A percentile compares a stretch with the other conserved stretches of the same genome.
Conservation (phyloP, 1,284 basidiomycete species). For the Ganoderma lingzhi region DNA sequence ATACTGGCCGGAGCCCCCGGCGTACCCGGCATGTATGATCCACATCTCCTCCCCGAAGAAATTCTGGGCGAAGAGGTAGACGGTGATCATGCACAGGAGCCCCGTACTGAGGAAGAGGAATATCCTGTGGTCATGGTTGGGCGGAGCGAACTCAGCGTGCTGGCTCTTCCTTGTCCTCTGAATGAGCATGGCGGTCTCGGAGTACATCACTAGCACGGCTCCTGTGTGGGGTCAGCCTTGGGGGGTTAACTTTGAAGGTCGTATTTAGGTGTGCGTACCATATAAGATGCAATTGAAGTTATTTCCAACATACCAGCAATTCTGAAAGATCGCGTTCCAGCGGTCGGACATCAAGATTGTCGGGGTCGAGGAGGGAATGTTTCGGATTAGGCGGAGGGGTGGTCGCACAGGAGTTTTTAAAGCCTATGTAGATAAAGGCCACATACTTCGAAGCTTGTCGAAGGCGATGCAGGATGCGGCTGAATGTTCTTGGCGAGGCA, state of each 20-base stretch:
- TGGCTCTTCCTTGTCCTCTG: not conserved
- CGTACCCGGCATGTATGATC: constrained; percentile 29
- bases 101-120: constrained; percentile 28
- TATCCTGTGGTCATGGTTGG: constrained; percentile 13
- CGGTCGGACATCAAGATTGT: not conserved
- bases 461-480: not conserved
- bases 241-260: not conserved
- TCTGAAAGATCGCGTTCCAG: constrained; percentile 8
- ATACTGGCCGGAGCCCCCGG: constrained; percentile 26
- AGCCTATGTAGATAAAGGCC: not conserved
- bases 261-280: not conserved
- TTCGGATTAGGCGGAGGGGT: not conserved
- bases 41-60: constrained; percentile 34
- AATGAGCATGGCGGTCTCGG: constrained; percentile 17
- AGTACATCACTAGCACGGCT: constrained; percentile 27
- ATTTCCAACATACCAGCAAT: constrained; percentile 10
- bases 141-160: not conserved
- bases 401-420: not conserved
- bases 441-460: not conserved
- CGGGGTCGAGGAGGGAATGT: not conserved
- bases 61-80: constrained; percentile 26
- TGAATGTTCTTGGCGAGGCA: not conserved
- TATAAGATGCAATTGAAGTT: constrained; percentile 16
- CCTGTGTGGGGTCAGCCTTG: constrained; percentile 4
- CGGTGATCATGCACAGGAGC: constrained; percentile 28